These are phyloP conservation scores for Kwoniella heveanensis DNA, from an alignment of 768 basidiomycete species.

Conservation along the genomic window DNA sequence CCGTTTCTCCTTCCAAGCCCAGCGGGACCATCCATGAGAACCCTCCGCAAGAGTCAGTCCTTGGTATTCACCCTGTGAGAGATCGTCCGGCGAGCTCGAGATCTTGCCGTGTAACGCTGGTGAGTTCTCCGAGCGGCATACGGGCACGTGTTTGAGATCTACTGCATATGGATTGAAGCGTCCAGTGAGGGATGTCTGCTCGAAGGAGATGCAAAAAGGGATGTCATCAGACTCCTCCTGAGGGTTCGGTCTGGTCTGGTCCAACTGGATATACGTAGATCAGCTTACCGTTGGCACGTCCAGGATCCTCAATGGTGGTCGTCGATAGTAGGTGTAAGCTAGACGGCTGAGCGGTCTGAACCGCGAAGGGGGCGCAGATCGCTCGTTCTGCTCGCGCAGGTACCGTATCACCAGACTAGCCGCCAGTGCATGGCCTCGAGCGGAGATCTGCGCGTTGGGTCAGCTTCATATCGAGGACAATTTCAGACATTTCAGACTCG, in stretches of 20 bases:
- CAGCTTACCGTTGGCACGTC: constrained; percentile 37
- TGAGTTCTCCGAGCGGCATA: constrained; percentile 44
- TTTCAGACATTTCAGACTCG: no score
- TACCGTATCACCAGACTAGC: constrained; percentile 41
- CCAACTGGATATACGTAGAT: not conserved
- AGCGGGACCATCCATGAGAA: constrained; percentile 39
- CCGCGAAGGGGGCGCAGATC: constrained; percentile 11
- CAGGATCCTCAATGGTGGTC: constrained; percentile 19
- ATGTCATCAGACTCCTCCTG: not conserved
- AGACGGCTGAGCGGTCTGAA: constrained; percentile 18
- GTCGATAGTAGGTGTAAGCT: constrained; percentile 17
- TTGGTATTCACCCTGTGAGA: not conserved
- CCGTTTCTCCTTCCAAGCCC: constrained; percentile 51
- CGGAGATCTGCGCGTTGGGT: constrained; percentile 49
- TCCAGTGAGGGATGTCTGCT: constrained; percentile 33
- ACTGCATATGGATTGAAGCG: constrained; percentile 31
- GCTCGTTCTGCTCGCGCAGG: constrained; percentile 32
- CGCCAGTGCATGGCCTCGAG: constrained; percentile 41
- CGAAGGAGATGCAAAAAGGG: not conserved
- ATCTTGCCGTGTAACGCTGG: constrained; percentile 21
- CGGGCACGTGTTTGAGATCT: constrained; percentile 16
- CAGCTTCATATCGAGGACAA: no score
- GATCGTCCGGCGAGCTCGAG: constrained; percentile 17
- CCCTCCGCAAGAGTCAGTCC: constrained; percentile 24
- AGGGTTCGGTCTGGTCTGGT: not conserved